Evolutionary conservation across 805 yeast genomes (phyloP).

Genomic region (Schwanniomyces pseudopolymorphus): DNA sequence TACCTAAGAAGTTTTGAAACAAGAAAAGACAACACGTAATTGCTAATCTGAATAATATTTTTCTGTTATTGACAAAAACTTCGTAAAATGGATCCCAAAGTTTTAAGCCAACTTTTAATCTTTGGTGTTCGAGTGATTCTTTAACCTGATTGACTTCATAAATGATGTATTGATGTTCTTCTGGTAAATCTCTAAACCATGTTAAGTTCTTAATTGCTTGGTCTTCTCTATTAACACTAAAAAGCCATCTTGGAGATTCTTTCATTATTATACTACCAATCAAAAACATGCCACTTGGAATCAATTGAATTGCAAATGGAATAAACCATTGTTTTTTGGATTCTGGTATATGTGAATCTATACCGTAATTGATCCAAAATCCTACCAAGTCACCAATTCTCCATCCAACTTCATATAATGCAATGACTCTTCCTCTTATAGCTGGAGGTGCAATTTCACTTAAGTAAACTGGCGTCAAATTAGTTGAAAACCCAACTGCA

Average conservation of each 20-base stretch:
- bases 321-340: conserved; percentile 35
- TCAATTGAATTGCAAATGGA: conserved; percentile 39
- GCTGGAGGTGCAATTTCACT: conserved; percentile 38
- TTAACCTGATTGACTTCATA: conserved; percentile 38
- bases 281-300: conserved; percentile 36
- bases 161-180: conserved; percentile 36
- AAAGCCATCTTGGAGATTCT: conserved; percentile 47
- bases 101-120: conserved; percentile 28
- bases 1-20: conserved; percentile 40
- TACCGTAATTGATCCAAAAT: conserved; percentile 37
- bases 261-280: conserved; percentile 30
- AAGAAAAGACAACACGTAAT: conserved; percentile 33
- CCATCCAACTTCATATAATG: conserved; percentile 38
- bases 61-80: conserved; percentile 26
- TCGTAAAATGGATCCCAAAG: conserved; percentile 33
- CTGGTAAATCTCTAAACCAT: conserved; percentile 32
- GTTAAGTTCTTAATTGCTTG: conserved; percentile 19
- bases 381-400: conserved; percentile 40
- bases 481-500: conserved; percentile 35
- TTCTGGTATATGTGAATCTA: conserved; percentile 23
- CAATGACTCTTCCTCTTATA: conserved; percentile 30
- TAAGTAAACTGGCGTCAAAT: conserved; percentile 36
- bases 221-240: conserved; percentile 35
- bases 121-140: conserved; percentile 30
- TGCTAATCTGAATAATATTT: conserved; percentile 26